Evolutionary conservation across 305 asterid genomes (phyloP), one percentile per base, ranked within the genome.

Genomic region (Plantago lanceolata): DNA sequence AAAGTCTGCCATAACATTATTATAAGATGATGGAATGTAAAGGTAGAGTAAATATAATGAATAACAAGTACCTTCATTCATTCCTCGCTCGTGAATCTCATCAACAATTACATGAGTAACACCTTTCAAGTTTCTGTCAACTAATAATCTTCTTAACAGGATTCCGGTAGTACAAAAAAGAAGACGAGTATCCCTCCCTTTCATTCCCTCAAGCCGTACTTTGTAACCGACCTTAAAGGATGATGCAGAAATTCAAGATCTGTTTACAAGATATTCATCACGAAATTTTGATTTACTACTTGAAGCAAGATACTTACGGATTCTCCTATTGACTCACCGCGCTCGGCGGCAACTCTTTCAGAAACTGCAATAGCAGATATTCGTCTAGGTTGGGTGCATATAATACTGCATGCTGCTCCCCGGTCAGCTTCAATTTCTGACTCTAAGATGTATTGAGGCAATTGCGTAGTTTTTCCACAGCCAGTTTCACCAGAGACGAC

Each of bases 81-180:
- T 90, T 65, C 97, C 96, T 37, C 96, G 95, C 81, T 90, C 97
- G 69, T 90, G 97, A 81, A 90, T 90, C 79, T 90, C 97, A 74
- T 90, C 97, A 65, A 90, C 89, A 69, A 88, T 76, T 62, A 90
- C 96, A 75, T 88, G 96, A 63, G 93, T 88, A 57, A 84, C 81
- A 56, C 97, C 97, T 79, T 81, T 85, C 74, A 90, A 77, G 50
- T 80, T 81, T 80, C 96, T 79, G 78, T 90, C 97, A 70, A 88
- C 79, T 75, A 90, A 83, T 64, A 88, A 83, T 80, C 95, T 85
- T 83, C 96, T 82, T 64, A 90, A 75, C 47, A 90, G 90, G 66
- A 90, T 82, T 40, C 97, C 96, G 54, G 93, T 88, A 62, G 97
- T 90, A 69, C 96, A 90, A 74, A 90, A 90, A 49, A 90, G 82